These are phyloP conservation scores for Entophlyctis luteolus DNA, from an alignment of 192 early-diverging fungal genomes.

Conservation along the genomic window DNA sequence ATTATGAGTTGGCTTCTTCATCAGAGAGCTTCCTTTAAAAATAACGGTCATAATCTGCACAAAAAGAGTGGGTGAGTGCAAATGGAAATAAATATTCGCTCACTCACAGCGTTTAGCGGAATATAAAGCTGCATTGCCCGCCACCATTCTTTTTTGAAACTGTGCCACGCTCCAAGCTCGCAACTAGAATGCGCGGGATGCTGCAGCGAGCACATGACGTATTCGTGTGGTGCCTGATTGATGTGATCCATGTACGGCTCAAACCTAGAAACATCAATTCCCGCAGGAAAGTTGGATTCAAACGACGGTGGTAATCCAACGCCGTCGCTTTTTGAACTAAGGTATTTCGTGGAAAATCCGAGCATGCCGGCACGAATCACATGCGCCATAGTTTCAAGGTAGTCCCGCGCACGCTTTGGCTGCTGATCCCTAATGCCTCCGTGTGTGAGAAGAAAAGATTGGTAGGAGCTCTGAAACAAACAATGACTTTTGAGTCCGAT, in stretches of 20 bases:
- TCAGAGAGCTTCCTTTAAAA: constrained; percentile 26
- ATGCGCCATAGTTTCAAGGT: constrained; percentile 23
- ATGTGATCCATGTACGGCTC: constrained; percentile 26
- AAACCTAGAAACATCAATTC: constrained; percentile 18
- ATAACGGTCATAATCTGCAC: constrained; percentile 36
- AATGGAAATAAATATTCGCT: neutral
- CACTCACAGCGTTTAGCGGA: constrained; percentile 32
- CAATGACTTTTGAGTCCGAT: neutral
- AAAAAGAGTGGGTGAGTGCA: neutral
- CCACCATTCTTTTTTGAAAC: constrained; percentile 29
- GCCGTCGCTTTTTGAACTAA: neutral
- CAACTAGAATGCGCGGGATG: constrained; percentile 29
- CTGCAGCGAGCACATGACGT: constrained; percentile 38
- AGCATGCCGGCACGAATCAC: neutral
- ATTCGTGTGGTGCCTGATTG: constrained; percentile 28
- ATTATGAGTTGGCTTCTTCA: constrained; percentile 29
- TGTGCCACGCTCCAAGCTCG: constrained; percentile 10
- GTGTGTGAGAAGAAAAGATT: constrained; percentile 37
- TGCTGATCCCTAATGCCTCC: constrained; percentile 30
- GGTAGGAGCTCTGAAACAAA: constrained; percentile 31
- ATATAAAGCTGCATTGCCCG: constrained; percentile 35
- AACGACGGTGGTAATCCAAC: constrained; percentile 18
- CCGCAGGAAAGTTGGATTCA: constrained; percentile 17
- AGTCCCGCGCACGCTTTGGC: constrained; percentile 22
- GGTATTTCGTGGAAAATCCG: constrained; percentile 28